Evolutionary conservation across 2,329 filamentous ascomycete genomes (phyloP), one percentile per base, ranked within the genome.

Genomic region (Phoma herbarum): DNA sequence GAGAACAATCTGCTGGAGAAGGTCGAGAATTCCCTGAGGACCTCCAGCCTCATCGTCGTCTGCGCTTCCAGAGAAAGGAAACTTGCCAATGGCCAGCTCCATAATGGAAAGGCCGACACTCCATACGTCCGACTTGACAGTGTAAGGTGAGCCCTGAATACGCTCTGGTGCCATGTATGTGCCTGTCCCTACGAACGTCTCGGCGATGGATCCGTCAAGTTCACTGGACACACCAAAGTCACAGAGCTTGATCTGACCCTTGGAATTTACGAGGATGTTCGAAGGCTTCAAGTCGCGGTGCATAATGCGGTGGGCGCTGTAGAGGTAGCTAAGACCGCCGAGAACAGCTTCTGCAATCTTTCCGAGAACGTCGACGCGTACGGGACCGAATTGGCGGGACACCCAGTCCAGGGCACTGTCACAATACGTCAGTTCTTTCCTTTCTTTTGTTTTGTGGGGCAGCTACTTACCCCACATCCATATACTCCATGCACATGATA

Each of bases 401-500:
- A 99, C 92, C 66, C 91, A 88, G 78, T 99, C 95, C 49, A 99
- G 88, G 26, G 95, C 91, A 50, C 95, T 97, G 75, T 63, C 48
- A 43, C 12, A 20, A 10, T 5, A 8, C 37, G 61, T 72, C 51
- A 72, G 69, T 43, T 44, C 11, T 29, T 55, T 22, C 42, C n/a
- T 39, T 26, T 18, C 28, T 20, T 23, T 57, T 51, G 18, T 10
- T 26, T 18, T 54, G n/a, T 45, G 35, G 33, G 54, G 43, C 44
- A 42, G 43, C 9, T 82, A 16, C 91, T 79, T 85, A 98, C 95
- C 95, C 95, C 76, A 94, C 92, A 79, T 99, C 95, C 92, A 97
- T 97, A 77, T 99, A 98, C 78, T 99, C 95, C 95, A 99, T 99
- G 78, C 95, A 99, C 89, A 99, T 94, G 69, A 98, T 96, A 59